Evolutionary conservation across 2,329 filamentous ascomycete genomes (phyloP), one percentile per base, ranked within the genome.

Genomic region (Fusarium proliferatum): DNA sequence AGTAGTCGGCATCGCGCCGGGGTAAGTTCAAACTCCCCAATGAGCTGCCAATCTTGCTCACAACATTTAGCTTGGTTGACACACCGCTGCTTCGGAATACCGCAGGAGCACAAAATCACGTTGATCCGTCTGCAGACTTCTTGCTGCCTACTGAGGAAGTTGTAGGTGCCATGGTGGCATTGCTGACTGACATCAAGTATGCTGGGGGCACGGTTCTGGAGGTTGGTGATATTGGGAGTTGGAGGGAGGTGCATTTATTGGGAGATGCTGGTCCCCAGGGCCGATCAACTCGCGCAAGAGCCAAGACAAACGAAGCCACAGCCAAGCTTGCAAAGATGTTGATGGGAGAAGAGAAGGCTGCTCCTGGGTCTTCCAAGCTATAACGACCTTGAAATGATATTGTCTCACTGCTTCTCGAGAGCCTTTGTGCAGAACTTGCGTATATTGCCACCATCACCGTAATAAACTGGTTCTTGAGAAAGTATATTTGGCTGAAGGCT

Each of bases 371-470:
- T 21, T 48, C 28, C 9, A 48, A 48, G 45, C 45, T 48, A 48
- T 48, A n/a, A 28, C 0, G n/a, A 7, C 9, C 11, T 6, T 15
- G 6, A 43, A 16, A 4, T 43, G 6, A 23, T 23, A 23, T 12
- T 33, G 33, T 13, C n/a, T 11, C 9, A 23, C 13, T 42, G 41
- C n/a, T n/a, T 10, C 7, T 43, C 13, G 10, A 33, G 30, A 33
- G 11, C 15, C 9, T 11, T 9, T 43, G 5, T 43, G 5, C 6
- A 7, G 9, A 23, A 23, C 10, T 9, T 10, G 1, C 6, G 2
- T 17, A 17, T 7, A 16, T 17, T 11, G 15, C 15, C 6, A 8
- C 5, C 16, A 5, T 17, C 15, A 7, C 9, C 9, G 15, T 16
- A 4, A 7, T 11, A 1, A 34, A 16, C 8, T 28, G 26, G 6